These are phyloP conservation scores for Thinopyrum elongatum DNA, from an alignment of 176 grass and related monocot genomes.

Conservation along the genomic window DNA sequence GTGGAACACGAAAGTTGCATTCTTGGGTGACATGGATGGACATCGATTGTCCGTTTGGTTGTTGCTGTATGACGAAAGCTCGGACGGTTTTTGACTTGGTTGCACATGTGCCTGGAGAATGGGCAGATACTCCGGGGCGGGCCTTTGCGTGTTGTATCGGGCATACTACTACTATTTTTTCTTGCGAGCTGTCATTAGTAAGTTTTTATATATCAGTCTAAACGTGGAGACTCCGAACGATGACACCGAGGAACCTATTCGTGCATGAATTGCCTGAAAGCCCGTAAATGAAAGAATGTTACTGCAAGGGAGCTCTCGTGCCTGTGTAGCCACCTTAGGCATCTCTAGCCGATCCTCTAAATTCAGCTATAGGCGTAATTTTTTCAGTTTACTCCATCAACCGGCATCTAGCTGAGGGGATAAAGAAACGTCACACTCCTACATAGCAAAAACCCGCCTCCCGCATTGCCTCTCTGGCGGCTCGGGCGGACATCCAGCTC, in stretches of 20 bases:
- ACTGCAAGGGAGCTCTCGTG: background rate
- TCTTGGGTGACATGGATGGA: background rate
- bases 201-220: too few relatives aligned
- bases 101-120: background rate
- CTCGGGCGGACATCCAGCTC: too few relatives aligned
- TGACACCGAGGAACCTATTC: background rate
- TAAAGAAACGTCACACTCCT: too few relatives aligned
- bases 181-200: too few relatives aligned
- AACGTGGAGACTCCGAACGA: background rate
- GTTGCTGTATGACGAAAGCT: background rate
- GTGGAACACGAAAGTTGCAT: background rate
- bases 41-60: background rate
- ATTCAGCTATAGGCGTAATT: too few relatives aligned
- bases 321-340: background rate
- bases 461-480: too few relatives aligned
- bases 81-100: background rate
- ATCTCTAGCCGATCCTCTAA: too few relatives aligned
- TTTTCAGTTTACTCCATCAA: too few relatives aligned
- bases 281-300: background rate
- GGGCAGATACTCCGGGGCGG: background rate
- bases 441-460: too few relatives aligned
- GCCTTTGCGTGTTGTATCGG: slow-evolving; percentile 5
- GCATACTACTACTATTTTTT: background rate
- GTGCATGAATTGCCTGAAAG: background rate
- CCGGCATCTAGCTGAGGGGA: too few relatives aligned